These are phyloP conservation scores for Cutaneotrichosporon curvatum DNA, from an alignment of 1,284 basidiomycete genomes.

Conservation along the genomic window DNA sequence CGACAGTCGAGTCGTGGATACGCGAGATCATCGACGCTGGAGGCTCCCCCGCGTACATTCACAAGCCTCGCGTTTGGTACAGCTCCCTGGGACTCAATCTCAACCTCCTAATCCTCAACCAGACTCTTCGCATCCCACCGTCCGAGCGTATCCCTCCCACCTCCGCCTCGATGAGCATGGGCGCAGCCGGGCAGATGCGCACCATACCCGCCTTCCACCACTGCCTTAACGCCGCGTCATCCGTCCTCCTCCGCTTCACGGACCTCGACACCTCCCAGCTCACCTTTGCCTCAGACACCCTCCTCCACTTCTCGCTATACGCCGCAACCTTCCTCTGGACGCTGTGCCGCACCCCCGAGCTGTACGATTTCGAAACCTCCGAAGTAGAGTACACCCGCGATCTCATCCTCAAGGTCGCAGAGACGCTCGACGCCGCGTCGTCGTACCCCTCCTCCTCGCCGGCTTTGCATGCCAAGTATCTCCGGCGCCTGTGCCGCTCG, in stretches of 20 bases:
- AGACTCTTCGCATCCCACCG: conserved; percentile 29
- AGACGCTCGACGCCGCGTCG: conserved; percentile 23
- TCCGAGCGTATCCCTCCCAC: conserved; percentile 23
- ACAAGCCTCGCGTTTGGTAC: conserved; percentile 33
- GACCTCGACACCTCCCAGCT: conserved; percentile 25
- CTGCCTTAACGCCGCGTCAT: conserved; percentile 29
- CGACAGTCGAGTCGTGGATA: conserved; percentile 30
- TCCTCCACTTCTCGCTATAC: conserved; percentile 37
- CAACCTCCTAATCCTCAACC: conserved; percentile 34
- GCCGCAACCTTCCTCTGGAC: conserved; percentile 33
- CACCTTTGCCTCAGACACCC: conserved; percentile 33
- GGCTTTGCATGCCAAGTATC: conserved; percentile 29
- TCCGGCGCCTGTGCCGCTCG: conserved; percentile 24
- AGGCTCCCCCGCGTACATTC: conserved; percentile 21
- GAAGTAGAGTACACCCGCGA: conserved; percentile 33
- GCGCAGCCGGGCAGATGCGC: conserved; percentile 14
- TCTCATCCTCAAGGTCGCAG: conserved; percentile 29
- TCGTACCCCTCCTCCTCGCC: conserved; percentile 29
- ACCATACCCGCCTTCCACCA: conserved; percentile 33
- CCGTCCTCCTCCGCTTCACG: conserved; percentile 26
- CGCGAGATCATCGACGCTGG: conserved; percentile 30
- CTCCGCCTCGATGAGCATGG: conserved; percentile 2
- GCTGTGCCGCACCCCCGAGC: conserved; percentile 22
- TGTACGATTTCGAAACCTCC: conserved; percentile 26
- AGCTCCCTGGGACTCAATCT: conserved; percentile 29